Evolutionary conservation across 306 rosid genomes (phyloP).

Genomic region (Ammopiptanthus mongolicus): DNA sequence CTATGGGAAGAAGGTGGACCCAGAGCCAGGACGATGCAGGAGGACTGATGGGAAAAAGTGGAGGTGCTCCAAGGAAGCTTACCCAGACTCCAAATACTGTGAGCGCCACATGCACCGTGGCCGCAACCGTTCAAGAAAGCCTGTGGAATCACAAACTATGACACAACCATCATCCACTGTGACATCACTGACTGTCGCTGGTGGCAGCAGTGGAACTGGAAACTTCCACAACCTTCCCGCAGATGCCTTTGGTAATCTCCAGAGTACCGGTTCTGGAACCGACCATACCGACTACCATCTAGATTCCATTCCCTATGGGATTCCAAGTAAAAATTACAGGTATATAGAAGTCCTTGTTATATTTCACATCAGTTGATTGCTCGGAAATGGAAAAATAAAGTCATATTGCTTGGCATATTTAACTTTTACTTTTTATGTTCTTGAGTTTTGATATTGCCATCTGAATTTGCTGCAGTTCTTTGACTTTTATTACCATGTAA

Average conservation of each 20-base stretch:
- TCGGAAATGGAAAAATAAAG: background rate
- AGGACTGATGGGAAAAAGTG: constrained; percentile 88
- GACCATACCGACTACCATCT: constrained; percentile 43
- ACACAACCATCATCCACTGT: constrained; percentile 50
- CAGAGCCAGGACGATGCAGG: constrained; percentile 85
- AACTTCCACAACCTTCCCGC: constrained; percentile 53
- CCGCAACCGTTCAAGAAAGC: constrained; percentile 98
- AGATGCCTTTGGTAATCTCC: constrained; percentile 33
- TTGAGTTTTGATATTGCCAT: background rate
- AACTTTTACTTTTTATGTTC: background rate
- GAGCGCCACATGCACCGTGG: constrained; percentile 96
- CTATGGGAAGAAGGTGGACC: constrained; percentile 87
- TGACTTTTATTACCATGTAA: background rate
- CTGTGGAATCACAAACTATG: constrained; percentile 82
- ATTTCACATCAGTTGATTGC: background rate
- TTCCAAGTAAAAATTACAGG: constrained; percentile 74
- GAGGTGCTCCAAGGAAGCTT: constrained; percentile 87
- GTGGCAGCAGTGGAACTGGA: constrained; percentile 33
- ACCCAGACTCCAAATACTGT: constrained; percentile 80
- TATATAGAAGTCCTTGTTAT: constrained; percentile 17
- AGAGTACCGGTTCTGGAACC: constrained; percentile 31
- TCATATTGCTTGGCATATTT: background rate
- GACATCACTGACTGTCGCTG: constrained; percentile 50
- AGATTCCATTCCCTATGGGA: constrained; percentile 69
- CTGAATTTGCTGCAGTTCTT: background rate